phyloP scores from a whole-genome alignment of 371 early-diverging fungal genomes.

The Mortierella sp. region DNA sequence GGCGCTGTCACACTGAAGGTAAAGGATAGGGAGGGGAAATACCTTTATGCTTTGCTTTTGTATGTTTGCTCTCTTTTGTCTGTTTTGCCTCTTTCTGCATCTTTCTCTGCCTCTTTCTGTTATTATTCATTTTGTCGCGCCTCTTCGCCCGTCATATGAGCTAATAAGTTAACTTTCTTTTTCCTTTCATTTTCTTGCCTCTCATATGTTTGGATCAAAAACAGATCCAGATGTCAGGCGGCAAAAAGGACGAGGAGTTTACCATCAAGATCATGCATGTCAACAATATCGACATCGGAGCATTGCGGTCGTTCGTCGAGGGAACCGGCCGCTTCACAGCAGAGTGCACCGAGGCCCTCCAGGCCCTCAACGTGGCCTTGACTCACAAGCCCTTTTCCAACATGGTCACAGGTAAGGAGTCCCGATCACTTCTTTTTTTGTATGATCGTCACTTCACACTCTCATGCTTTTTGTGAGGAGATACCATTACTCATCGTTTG shows the following conservation, averaged over 20 bases:
- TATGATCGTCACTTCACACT: background rate
- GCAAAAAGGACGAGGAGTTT: constrained; percentile 27
- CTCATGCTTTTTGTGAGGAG: background rate
- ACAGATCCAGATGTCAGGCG: constrained; percentile 16
- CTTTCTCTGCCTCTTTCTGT: too few relatives aligned
- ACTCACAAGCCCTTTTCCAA: constrained; percentile 33
- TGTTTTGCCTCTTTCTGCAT: too few relatives aligned
- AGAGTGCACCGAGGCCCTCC: constrained; percentile 56
- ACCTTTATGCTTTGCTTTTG: background rate
- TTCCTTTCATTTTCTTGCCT: background rate
- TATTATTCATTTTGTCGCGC: background rate
- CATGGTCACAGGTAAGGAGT: constrained; percentile 20
- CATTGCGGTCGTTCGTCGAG: constrained; percentile 62
- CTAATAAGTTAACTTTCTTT: background rate
- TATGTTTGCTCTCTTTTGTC: background rate
- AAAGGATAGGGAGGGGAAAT: background rate
- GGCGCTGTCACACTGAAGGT: constrained; percentile 22
- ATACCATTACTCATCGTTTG: background rate
- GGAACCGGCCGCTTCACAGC: constrained; percentile 57
- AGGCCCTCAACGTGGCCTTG: constrained; percentile 32
- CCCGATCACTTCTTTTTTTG: background rate
- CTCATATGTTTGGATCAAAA: background rate
- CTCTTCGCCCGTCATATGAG: background rate
- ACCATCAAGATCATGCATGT: constrained; percentile 30
- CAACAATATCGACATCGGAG: constrained; percentile 22